A percentile compares a stretch with the other conserved stretches of the same genome.
Evolutionary conservation across 2,329 filamentous ascomycete genomes (phyloP).

Genomic region (Sarocladium brachiariae): DNA sequence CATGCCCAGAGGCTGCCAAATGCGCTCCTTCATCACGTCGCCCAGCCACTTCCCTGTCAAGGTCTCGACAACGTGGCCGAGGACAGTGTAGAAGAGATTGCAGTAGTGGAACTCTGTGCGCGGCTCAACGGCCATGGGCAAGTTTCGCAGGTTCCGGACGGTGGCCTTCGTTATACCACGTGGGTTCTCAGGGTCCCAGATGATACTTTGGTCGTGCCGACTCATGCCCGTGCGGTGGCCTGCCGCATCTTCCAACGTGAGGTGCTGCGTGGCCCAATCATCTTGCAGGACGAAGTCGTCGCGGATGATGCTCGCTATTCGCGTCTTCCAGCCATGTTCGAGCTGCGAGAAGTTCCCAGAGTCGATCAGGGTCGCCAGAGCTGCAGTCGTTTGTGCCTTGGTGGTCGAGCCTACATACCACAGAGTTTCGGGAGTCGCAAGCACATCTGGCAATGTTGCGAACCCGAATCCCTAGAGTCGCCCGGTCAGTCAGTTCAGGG

Average conservation of each 20-base stretch:
- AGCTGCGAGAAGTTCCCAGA: slow-evolving; percentile 23
- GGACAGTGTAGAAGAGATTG: slow-evolving; percentile 42
- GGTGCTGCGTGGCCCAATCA: slow-evolving; percentile 36
- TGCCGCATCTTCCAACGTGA: slow-evolving; percentile 46
- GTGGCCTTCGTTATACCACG: slow-evolving; percentile 26
- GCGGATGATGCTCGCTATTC: slow-evolving; percentile 38
- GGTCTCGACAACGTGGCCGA: slow-evolving; percentile 39
- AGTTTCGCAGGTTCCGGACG: slow-evolving; percentile 36
- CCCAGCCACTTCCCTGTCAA: slow-evolving; percentile 31
- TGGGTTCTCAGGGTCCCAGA: slow-evolving; percentile 22
- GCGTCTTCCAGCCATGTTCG: slow-evolving; percentile 37
- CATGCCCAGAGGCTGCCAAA: slow-evolving; percentile 43
- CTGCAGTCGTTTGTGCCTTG: slow-evolving; percentile 47
- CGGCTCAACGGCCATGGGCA: slow-evolving; percentile 36
- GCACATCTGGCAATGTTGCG: slow-evolving; percentile 29
- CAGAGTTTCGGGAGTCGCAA: slow-evolving; percentile 38
- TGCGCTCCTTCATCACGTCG: slow-evolving; percentile 30
- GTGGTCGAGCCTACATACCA: slow-evolving; percentile 50
- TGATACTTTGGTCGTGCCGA: slow-evolving; percentile 27
- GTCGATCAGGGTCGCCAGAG: slow-evolving; percentile 42
- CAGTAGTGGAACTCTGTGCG: slow-evolving; percentile 40
- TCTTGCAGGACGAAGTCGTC: slow-evolving; percentile 46
- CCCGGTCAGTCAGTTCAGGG: neutral
- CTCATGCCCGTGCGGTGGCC: slow-evolving; percentile 41
- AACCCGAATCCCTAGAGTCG: slow-evolving; percentile 22